Conservation (phyloP, 2,329 filamentous ascomycete genomes). For the Aspergillus sp. region DNA sequence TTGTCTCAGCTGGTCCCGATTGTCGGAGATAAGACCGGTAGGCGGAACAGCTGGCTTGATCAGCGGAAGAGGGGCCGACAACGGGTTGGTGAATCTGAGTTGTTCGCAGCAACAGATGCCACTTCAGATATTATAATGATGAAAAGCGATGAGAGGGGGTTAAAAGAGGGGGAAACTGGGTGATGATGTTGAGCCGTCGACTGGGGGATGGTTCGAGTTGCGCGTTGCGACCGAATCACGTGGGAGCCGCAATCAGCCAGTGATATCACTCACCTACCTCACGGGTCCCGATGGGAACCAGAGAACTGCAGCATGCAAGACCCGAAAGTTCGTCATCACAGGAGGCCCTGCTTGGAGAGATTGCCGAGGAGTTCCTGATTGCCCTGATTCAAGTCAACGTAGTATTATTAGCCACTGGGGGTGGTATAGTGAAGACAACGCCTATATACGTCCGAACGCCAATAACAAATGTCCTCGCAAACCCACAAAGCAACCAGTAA, state of each 20-base stretch:
- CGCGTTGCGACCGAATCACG: slow-evolving; percentile 42
- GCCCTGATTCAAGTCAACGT: slow-evolving; percentile 35
- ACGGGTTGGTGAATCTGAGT: slow-evolving; percentile 15
- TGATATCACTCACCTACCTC: slow-evolving; percentile 46
- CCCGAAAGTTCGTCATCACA: slow-evolving; percentile 15
- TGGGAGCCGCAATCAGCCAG: slow-evolving; percentile 41
- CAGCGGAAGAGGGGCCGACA: slow-evolving; percentile 17
- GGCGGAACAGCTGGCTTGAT: slow-evolving; percentile 21
- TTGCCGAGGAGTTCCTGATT: slow-evolving; percentile 34
- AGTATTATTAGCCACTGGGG: slow-evolving; percentile 39
- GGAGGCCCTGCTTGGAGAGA: slow-evolving; percentile 33
- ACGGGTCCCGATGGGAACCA: slow-evolving; percentile 34
- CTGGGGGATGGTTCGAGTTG: slow-evolving; percentile 27
- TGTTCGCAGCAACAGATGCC: slow-evolving; percentile 21
- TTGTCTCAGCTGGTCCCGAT: slow-evolving; percentile 39
- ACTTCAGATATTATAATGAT: slow-evolving; percentile 22
- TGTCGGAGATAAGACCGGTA: slow-evolving; percentile 42
- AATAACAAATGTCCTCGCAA: slow-evolving; percentile 25
- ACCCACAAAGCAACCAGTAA: slow-evolving; percentile 22
- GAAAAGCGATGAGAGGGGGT: slow-evolving; percentile 22
- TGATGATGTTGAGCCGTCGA: slow-evolving; percentile 16
- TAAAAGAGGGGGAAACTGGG: slow-evolving; percentile 13
- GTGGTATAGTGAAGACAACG: slow-evolving; percentile 28
- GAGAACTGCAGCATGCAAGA: slow-evolving; percentile 13
- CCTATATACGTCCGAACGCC: slow-evolving; percentile 38